Evolutionary conservation across 2,329 filamentous ascomycete species (phyloP), one percentile per base, ranked within the genome.

Genomic region (Botrytis squamosa): DNA sequence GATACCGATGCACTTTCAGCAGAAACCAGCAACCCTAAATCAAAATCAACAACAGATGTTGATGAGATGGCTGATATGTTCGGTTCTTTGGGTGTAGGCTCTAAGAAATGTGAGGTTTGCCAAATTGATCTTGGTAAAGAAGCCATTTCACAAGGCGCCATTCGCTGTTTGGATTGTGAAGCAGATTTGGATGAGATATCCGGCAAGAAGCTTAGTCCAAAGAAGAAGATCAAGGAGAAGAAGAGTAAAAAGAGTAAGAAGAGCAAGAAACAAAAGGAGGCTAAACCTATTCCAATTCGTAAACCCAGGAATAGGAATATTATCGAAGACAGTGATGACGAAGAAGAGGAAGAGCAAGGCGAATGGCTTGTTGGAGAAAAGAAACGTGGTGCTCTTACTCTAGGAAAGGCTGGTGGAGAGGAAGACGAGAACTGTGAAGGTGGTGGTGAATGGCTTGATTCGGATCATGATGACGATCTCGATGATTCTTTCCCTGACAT

Each of bases 361-460:
- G 92, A 93, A 77, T 97, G 94, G 94, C 85, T 97, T 60, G 92
- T 95, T 5, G 87, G 90, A 0, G 90, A 92, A 73, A 86, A 88
- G 16, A 86, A 96, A 79, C 90, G 88, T 63, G 85, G 87, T 0
- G 80, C 85, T 1, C 80, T 90, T 6, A 85, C 85, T n/a, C 85
- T 95, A 25, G 93, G 92, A 66, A 92, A 91, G 80, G 92, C 93
- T 63, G 94, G 93, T n/a, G 93, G 93, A 6, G 88, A 89, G n/a
- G 92, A 94, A 70, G 93, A 97, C 76, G 94, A 97, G 81, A 89
- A 97, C 80, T 93, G 92, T 3, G 95, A 97, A 80, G 94, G 94
- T 2, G 93, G 92, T 5, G 95, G 94, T 36, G 93, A 97, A 73
- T 93, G 89, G 81, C 86, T 97, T 68, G 88, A 88, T 55, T 90